A percentile compares a stretch with the other conserved stretches of the same genome.
Conservation (phyloP, 768 basidiomycete genomes). For the Trametes sanguinea region DNA sequence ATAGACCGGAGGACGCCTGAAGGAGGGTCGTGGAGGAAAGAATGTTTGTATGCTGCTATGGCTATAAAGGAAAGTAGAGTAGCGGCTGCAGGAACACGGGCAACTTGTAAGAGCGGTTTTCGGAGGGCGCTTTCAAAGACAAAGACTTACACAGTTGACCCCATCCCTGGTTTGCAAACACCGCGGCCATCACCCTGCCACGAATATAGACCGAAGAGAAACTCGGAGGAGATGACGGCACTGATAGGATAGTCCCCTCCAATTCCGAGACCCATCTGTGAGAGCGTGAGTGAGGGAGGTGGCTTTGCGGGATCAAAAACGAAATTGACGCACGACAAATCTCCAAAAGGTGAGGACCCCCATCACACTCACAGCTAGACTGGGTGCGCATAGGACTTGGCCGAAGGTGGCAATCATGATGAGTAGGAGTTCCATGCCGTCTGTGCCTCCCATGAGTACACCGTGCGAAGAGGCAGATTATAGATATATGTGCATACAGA, state of each 20-base stretch:
- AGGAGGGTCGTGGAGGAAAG: conserved; percentile 49
- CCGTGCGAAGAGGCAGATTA: neutral
- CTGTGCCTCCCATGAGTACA: conserved; percentile 23
- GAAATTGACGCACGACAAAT: conserved; percentile 38
- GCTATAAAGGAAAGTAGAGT: conserved; percentile 70
- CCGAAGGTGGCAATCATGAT: conserved; percentile 43
- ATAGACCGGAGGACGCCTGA: conserved; percentile 47
- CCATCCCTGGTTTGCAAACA: conserved; percentile 49
- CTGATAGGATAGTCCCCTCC: conserved; percentile 52
- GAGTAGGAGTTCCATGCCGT: conserved; percentile 46
- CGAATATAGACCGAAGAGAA: conserved; percentile 49
- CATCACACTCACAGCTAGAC: conserved; percentile 42
- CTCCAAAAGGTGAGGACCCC: conserved; percentile 49
- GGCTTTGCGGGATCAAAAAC: neutral
- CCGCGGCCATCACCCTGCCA: conserved; percentile 51
- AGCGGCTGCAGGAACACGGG: conserved; percentile 49
- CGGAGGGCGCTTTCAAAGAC: neutral
- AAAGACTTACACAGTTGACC: conserved; percentile 39
- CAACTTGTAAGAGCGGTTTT: neutral
- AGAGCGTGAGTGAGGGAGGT: neutral
- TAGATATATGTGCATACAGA: conserved; percentile 29
- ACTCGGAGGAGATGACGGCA: conserved; percentile 51
- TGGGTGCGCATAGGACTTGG: conserved; percentile 41
- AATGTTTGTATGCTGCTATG: conserved; percentile 66
- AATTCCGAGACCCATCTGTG: conserved; percentile 41